Evolutionary conservation across 306 rosid species (phyloP), one percentile per base, ranked within the genome.

Genomic region (Dryas drummondii): DNA sequence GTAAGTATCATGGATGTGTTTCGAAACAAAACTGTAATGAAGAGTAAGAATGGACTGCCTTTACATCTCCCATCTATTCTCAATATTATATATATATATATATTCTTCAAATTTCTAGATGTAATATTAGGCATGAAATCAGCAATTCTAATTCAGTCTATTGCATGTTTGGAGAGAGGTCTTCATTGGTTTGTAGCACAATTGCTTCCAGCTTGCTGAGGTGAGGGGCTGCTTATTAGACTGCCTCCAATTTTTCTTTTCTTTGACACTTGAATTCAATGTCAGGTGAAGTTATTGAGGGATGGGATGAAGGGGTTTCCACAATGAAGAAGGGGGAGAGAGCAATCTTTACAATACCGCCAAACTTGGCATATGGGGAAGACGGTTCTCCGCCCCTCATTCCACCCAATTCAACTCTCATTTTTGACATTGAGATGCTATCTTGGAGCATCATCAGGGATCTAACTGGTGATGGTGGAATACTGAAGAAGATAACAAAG

Each of bases 251-350:
- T 44, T n/a, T 66, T 5, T 41, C 40, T 40, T n/a, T 66, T 1
- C n/a, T 48, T 4, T 7, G 32, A 46, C 26, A 68, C 48, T 65
- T 45, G 16, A 16, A 42, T 13, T 56, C 61, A 27, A 10, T 61
- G 57, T 26, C 76, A 87, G 94, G 87, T 77, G 96, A 86, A 79
- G 96, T 90, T 27, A 90, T 90, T 79, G 82, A 71, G 57, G 96
- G 96, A 7, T 84, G 84, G 96, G 96, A 87, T 74, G 89, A 86
- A 76, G 92, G 92, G 60, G 87, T 90, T 58, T 86, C 74, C 22
- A 82, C 85, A 26, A 90, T 87, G 92, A 87, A 84, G 79, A 86
- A 79, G 68, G 90, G 96, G 37, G 96, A 90, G 81, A 86, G 87
- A 82, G 90, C 96, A 77, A 66, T 84, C 47, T 90, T 90, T 75